Percentiles rank a stretch among this genome's conserved stretches.
phyloP scores from a whole-genome alignment of 176 grass and related monocot species.

The Zoysia japonica region DNA sequence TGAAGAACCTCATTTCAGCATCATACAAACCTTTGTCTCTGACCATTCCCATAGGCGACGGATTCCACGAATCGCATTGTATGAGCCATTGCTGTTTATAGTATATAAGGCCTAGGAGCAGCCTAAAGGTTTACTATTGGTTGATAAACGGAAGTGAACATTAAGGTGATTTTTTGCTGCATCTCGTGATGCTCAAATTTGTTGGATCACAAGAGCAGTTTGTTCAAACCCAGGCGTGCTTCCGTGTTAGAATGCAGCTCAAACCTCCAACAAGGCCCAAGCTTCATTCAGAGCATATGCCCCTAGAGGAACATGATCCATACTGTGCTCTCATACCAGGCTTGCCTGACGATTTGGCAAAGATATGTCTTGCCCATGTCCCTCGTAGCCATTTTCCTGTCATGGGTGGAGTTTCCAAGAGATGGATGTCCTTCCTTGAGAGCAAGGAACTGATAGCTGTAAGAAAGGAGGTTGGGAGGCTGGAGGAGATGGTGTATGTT shows the following conservation, averaged over 20 bases:
- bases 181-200: slow-evolving; percentile 50
- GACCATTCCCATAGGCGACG: slow-evolving; percentile 77
- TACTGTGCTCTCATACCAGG: slow-evolving; percentile 70
- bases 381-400: slow-evolving; percentile 62
- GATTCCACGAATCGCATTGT: slow-evolving; percentile 79
- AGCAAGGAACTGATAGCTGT: slow-evolving; percentile 78
- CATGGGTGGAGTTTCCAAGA: slow-evolving; percentile 82
- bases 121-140: slow-evolving; percentile 26
- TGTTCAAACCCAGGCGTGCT: slow-evolving; percentile 34
- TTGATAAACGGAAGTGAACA: slow-evolving; percentile 28
- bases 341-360: slow-evolving; percentile 89
- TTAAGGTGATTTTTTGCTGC: slow-evolving; percentile 38
- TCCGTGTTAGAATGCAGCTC: slow-evolving; percentile 39
- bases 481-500: slow-evolving; percentile 80
- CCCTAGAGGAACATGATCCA: slow-evolving; percentile 27
- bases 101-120: slow-evolving; percentile 38
- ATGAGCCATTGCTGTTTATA: slow-evolving; percentile 61
- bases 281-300: slow-evolving; percentile 37
- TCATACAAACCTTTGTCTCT: slow-evolving; percentile 82
- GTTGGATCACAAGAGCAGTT: slow-evolving; percentile 35
- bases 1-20: slow-evolving; percentile 64
- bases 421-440: slow-evolving; percentile 80
- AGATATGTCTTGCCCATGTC: slow-evolving; percentile 75
- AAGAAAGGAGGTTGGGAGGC: slow-evolving; percentile 66
- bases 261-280: slow-evolving; percentile 46